A percentile compares a stretch with the other conserved stretches of the same genome.
Conservation (phyloP, 2,329 filamentous ascomycete species). For the Davidsoniella australis region DNA sequence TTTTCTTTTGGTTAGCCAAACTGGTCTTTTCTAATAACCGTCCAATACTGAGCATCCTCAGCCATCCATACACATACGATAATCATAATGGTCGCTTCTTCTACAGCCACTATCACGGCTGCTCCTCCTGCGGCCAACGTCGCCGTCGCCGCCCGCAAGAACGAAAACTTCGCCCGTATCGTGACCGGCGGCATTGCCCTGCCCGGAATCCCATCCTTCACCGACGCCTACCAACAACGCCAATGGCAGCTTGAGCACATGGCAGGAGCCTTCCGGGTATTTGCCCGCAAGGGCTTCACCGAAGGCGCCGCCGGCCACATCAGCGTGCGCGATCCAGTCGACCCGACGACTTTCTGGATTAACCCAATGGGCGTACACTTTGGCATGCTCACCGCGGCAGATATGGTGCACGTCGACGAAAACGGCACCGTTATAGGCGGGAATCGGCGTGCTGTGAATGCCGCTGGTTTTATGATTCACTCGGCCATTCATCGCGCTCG, state of each 20-base stretch:
- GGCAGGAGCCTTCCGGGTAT: constrained; percentile 30
- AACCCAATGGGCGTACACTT: constrained; percentile 48
- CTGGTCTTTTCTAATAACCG: neutral
- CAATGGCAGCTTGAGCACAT: constrained; percentile 25
- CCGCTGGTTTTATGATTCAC: constrained; percentile 45
- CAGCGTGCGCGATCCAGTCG: constrained; percentile 42
- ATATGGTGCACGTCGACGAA: constrained; percentile 45
- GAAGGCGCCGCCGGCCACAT: constrained; percentile 52
- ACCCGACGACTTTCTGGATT: constrained; percentile 44
- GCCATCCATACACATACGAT: neutral
- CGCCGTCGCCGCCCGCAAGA: neutral
- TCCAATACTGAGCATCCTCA: neutral
- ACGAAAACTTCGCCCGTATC: constrained; percentile 10
- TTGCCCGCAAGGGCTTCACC: constrained; percentile 29
- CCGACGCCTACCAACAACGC: constrained; percentile 16
- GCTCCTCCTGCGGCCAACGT: neutral
- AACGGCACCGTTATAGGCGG: constrained; percentile 42
- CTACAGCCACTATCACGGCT: neutral
- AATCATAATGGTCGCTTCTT: constrained; percentile 4
- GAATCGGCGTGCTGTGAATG: constrained; percentile 39
- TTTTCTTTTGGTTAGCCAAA: neutral
- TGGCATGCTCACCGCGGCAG: constrained; percentile 39
- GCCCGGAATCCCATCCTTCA: constrained; percentile 7
- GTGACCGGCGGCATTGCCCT: constrained; percentile 6
- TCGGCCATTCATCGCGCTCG: constrained; percentile 41